These are phyloP conservation scores for Rusavskia elegans DNA, from an alignment of 495 filamentous ascomycete genomes.

Conservation along the genomic window DNA sequence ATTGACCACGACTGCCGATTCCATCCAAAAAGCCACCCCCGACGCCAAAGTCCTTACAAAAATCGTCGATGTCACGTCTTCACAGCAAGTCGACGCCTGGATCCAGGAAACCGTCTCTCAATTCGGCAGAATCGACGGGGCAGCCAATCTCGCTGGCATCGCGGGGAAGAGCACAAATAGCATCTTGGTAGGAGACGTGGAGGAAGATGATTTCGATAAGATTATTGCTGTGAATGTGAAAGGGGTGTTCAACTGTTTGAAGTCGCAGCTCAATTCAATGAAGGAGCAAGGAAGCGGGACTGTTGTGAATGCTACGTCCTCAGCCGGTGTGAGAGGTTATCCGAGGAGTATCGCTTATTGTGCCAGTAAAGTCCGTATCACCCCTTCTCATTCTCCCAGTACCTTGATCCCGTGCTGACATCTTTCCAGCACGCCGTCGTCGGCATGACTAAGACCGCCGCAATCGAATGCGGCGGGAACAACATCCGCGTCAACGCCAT, in stretches of 20 bases:
- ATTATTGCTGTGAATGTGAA: constrained; percentile 39
- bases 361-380: constrained; percentile 27
- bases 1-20: constrained; percentile 15
- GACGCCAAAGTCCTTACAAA: constrained; percentile 15
- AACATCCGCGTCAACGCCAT: constrained; percentile 43
- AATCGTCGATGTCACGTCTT: constrained; percentile 25
- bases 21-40: constrained; percentile 5
- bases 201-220: constrained; percentile 35
- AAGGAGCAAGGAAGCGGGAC: constrained; percentile 5
- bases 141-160: constrained; percentile 41
- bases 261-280: constrained; percentile 32
- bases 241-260: constrained; percentile 40
- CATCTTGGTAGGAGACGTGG: constrained; percentile 21
- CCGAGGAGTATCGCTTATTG: constrained; percentile 34
- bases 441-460: constrained; percentile 40
- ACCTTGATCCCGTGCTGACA: background rate
- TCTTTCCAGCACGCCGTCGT: constrained; percentile 31
- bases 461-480: constrained; percentile 36
- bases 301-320: constrained; percentile 45
- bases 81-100: constrained; percentile 29
- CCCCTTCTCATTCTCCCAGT: background rate
- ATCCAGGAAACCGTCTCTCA: constrained; percentile 23
- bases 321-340: constrained; percentile 35
- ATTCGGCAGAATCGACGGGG: constrained; percentile 36
- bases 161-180: constrained; percentile 22